Conservation (phyloP, 2,329 filamentous ascomycete genomes). For the Juglanconis sp. region DNA sequence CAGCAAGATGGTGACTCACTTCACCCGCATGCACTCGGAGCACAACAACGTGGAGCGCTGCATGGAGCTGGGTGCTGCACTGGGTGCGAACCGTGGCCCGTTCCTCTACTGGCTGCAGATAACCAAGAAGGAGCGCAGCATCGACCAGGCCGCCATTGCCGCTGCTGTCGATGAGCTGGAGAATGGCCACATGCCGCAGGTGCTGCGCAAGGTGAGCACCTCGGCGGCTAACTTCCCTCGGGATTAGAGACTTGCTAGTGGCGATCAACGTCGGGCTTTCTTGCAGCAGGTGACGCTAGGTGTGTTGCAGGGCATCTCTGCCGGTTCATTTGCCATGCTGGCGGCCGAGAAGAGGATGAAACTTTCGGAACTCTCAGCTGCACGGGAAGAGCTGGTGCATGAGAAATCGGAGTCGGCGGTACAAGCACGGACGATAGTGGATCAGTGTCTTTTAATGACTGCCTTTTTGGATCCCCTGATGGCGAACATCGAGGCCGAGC, state of each 20-base stretch:
- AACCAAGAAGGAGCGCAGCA: conserved; percentile 36
- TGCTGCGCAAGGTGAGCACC: conserved; percentile 32
- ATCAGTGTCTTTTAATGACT: too few species aligned
- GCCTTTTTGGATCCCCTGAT: too few species aligned
- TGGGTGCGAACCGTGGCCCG: conserved; percentile 41
- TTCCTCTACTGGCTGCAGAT: conserved; percentile 47
- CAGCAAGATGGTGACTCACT: conserved; percentile 45
- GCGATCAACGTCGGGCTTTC: too few species aligned
- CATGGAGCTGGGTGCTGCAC: conserved; percentile 39
- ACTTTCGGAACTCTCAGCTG: too few species aligned
- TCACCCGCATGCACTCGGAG: conserved; percentile 44
- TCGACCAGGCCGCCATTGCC: conserved; percentile 32
- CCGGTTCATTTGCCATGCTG: too few species aligned
- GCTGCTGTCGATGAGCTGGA: conserved; percentile 34
- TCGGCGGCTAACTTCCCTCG: neutral
- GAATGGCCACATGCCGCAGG: conserved; percentile 33
- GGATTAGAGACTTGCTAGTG: neutral
- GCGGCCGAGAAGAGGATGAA: too few species aligned
- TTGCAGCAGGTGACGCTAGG: too few species aligned
- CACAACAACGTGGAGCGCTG: conserved; percentile 40
- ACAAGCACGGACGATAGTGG: too few species aligned
- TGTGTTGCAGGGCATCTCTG: too few species aligned
- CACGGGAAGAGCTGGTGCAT: too few species aligned
- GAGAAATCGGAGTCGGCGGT: too few species aligned
- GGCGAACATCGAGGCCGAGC: too few species aligned